Evolutionary conservation across 2,329 filamentous ascomycete genomes (phyloP).

Genomic region (Lachnellula occidentalis): DNA sequence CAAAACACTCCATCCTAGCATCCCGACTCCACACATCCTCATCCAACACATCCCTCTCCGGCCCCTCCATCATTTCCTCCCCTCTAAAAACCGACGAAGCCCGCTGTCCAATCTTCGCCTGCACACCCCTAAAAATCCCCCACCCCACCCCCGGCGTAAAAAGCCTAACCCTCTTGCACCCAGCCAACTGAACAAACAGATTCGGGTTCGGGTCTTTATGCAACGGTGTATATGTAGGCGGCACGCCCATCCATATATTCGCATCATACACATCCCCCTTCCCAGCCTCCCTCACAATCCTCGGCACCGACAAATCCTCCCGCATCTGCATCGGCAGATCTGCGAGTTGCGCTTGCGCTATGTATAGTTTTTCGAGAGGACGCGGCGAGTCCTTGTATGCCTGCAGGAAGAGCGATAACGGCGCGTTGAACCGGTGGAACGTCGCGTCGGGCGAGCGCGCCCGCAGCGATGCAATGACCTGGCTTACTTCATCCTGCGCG

Average conservation of each 20-base stretch:
- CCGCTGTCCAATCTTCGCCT: conserved; percentile 31
- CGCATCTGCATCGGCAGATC: conserved; percentile 60
- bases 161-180: conserved; percentile 68
- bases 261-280: conserved; percentile 82
- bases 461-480: not conserved
- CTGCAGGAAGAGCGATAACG: conserved; percentile 27
- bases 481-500: not conserved
- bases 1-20: conserved; percentile 8
- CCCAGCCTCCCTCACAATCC: conserved; percentile 56
- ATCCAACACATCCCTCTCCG: conserved; percentile 62
- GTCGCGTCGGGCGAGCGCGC: conserved; percentile 17
- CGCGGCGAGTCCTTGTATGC: conserved; percentile 3
- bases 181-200: conserved; percentile 76
- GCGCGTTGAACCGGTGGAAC: conserved; percentile 43
- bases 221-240: conserved; percentile 83
- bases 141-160: conserved; percentile 60
- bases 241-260: conserved; percentile 81
- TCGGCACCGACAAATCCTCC: conserved; percentile 62
- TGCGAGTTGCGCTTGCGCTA: conserved; percentile 72
- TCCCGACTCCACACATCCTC: conserved; percentile 59
- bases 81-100: conserved; percentile 52
- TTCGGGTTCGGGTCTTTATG: conserved; percentile 95
- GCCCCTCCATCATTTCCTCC: conserved; percentile 85
- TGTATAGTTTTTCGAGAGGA: conserved; percentile 54
- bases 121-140: conserved; percentile 53